Percentiles rank a stretch among this genome's conserved stretches.
Conservation (phyloP, 768 basidiomycete genomes). For the Xerocomellus amylosporus region DNA sequence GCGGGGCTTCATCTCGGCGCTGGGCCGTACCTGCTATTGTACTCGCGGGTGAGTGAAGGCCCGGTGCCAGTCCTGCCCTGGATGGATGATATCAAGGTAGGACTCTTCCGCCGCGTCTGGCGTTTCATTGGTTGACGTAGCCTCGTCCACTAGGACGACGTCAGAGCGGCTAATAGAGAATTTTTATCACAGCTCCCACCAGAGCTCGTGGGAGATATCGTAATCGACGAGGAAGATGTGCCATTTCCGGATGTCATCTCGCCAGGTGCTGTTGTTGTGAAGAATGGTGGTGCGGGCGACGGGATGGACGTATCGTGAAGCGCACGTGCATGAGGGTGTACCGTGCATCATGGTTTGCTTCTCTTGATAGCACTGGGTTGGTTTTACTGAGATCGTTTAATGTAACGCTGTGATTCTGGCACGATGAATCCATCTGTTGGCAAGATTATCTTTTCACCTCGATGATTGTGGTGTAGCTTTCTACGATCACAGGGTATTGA, state of each 20-base stretch:
- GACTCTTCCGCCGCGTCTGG: not conserved
- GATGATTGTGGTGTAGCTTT: too few relatives aligned
- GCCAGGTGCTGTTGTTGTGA: not conserved
- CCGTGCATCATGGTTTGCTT: not conserved
- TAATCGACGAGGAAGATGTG: constrained; percentile 11
- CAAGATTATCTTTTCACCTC: not conserved
- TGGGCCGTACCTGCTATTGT: constrained; percentile 78
- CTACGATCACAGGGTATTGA: too few relatives aligned
- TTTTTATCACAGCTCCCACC: constrained; percentile 36
- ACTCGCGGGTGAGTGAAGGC: constrained; percentile 39
- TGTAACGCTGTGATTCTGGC: too few relatives aligned
- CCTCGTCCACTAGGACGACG: constrained; percentile 23
- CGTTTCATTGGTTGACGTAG: not conserved
- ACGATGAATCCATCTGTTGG: too few relatives aligned
- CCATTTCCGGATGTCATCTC: not conserved
- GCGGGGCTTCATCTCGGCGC: constrained; percentile 72
- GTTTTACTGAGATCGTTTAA: too few relatives aligned
- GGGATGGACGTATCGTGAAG: constrained; percentile 19
- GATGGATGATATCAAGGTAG: constrained; percentile 32
- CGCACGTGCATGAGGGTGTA: not conserved
- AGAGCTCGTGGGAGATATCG: constrained; percentile 28
- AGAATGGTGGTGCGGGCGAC: not conserved
- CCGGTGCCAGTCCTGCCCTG: constrained; percentile 17
- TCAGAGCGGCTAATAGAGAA: constrained; percentile 36
- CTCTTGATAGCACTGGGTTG: not conserved